Evolutionary conservation across 805 yeast species (phyloP).

Genomic region (Candida tibetensis): DNA sequence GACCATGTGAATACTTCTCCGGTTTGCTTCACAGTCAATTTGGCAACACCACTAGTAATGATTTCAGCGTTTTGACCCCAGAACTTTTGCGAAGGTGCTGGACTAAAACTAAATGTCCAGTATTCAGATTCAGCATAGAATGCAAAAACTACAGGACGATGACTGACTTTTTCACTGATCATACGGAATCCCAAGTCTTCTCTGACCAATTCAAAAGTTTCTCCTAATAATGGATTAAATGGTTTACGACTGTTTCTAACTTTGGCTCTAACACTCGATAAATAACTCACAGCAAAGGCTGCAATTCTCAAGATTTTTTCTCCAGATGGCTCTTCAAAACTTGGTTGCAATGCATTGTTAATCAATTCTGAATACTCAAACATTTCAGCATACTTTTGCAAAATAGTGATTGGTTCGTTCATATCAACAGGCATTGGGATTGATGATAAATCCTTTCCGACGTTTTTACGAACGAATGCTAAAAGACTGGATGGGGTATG

Average conservation of each 20-base stretch:
- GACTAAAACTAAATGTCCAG: slow-evolving; percentile 69
- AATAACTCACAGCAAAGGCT: slow-evolving; percentile 73
- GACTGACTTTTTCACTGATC: slow-evolving; percentile 81
- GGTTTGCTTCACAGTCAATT: slow-evolving; percentile 51
- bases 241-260: slow-evolving; percentile 83
- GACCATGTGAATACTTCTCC: slow-evolving; percentile 79
- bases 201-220: slow-evolving; percentile 84
- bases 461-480: slow-evolving; percentile 78
- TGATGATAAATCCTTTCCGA: slow-evolving; percentile 84
- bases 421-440: slow-evolving; percentile 92
- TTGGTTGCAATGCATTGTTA: slow-evolving; percentile 53
- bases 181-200: slow-evolving; percentile 77
- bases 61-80: slow-evolving; percentile 95
- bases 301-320: slow-evolving; percentile 69
- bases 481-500: slow-evolving; percentile 80
- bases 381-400: slow-evolving; percentile 77
- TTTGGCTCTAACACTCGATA: slow-evolving; percentile 70
- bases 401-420: slow-evolving; percentile 84
- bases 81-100: slow-evolving; percentile 78
- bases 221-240: slow-evolving; percentile 91
- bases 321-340: slow-evolving; percentile 44
- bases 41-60: slow-evolving; percentile 67
- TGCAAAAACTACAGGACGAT: slow-evolving; percentile 85
- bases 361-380: slow-evolving; percentile 73
- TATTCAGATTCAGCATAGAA: slow-evolving; percentile 64